phyloP scores from a whole-genome alignment of 768 basidiomycete species.

The Russula sp. region DNA sequence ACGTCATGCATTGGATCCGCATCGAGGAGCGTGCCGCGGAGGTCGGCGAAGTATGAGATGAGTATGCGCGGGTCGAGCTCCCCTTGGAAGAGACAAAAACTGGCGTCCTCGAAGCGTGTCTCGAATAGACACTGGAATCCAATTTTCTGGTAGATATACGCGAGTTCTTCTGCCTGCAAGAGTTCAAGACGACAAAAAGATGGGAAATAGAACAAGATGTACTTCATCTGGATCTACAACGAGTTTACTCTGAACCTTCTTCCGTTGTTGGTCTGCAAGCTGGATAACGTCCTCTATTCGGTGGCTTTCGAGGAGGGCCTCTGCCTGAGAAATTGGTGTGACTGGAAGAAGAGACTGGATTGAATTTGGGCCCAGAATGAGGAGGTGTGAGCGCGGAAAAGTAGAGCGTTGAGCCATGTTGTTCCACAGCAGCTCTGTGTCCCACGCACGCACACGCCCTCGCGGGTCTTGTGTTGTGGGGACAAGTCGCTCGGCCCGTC shows the following conservation, averaged over 20 bases:
- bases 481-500: too few relatives aligned
- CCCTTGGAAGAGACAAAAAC: conserved; percentile 67
- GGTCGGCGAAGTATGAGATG: conserved; percentile 69
- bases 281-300: conserved; percentile 56
- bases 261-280: conserved; percentile 53
- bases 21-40: conserved; percentile 59
- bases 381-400: conserved; percentile 61
- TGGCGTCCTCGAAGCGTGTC: conserved; percentile 79
- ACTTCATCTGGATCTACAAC: conserved; percentile 52
- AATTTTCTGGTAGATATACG: conserved; percentile 74
- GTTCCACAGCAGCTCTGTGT: neutral
- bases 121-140: conserved; percentile 74
- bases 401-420: conserved; percentile 25
- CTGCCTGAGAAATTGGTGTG: conserved; percentile 65
- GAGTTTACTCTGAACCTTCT: conserved; percentile 46
- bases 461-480: too few relatives aligned
- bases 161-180: conserved; percentile 55
- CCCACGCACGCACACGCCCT: too few relatives aligned
- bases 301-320: conserved; percentile 57
- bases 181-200: neutral
- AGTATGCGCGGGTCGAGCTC: conserved; percentile 79
- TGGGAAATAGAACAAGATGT: neutral
- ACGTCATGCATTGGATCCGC: conserved; percentile 53
- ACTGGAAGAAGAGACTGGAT: conserved; percentile 63
- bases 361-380: conserved; percentile 53